Evolutionary conservation across 2,329 filamentous ascomycete genomes (phyloP), one percentile per base, ranked within the genome.

Genomic region (Hymenoscyphus repandus): DNA sequence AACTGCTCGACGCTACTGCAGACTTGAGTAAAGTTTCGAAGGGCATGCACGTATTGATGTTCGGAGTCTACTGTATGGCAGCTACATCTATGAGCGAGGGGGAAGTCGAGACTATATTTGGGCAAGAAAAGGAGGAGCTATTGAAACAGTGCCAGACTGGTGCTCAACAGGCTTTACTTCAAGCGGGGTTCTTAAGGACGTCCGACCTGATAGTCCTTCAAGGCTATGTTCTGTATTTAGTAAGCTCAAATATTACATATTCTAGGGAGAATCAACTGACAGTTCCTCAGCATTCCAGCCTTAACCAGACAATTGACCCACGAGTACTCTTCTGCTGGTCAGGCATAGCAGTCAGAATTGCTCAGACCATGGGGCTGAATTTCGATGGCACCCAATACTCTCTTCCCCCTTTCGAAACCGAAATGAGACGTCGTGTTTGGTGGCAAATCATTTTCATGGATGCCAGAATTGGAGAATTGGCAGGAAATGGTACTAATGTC

Each of bases 21-120:
- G 74, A 81, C 47, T 63, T 81, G 5, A 68, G 74, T 27, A 54
- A 50, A 20, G 49, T 60, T 3, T 42, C 54, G 1, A 77, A 74
- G 54, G 74, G 74, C 9, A 73, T 86, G 15, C 82, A 88, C 61
- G 81, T 80, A 1, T 71, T 89, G 40, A 81, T 88, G 76, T 88
- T 88, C 64, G 72, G 77, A 54, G 78, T 85, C 27, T 85, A 85
- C 61, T 68, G 79, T 45, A 75, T 78, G 62, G 79, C 80, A 20
- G 66, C 83, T 47, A 76, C 74, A 6, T 83, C 78, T 20, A 70
- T 87, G 54, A 74, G 72, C 20, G 78, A 84, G 6, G 69, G 72
- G 1, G 77, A 78, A 58, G 79, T 74, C 37, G 62, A 70, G 32
- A 67, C 62, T 15, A 76, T 74, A 15, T 79, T 86, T 55, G 73